phyloP scores from a whole-genome alignment of 768 basidiomycete genomes.

The button mushroom (Agaricus bisporus) region DNA sequence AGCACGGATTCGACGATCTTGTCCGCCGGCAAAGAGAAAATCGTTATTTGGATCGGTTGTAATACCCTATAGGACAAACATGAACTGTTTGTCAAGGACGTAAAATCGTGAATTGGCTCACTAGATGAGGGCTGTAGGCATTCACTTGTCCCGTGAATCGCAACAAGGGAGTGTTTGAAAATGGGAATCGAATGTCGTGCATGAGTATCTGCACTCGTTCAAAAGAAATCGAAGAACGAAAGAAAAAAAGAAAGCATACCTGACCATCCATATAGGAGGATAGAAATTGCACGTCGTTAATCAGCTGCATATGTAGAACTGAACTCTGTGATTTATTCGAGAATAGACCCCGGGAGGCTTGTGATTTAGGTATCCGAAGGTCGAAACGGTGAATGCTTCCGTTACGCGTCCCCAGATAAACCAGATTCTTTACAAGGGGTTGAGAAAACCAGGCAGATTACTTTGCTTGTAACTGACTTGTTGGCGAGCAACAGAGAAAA shows the following conservation, averaged over 20 bases:
- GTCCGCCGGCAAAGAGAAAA: conserved; percentile 64
- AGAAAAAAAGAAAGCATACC: conserved; percentile 23
- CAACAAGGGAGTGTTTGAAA: conserved; percentile 32
- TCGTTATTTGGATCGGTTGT: conserved; percentile 48
- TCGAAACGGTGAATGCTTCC: conserved; percentile 57
- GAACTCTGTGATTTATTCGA: conserved; percentile 30
- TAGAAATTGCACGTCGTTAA: conserved; percentile 48
- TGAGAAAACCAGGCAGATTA: background rate
- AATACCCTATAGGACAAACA: conserved; percentile 42
- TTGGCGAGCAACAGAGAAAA: conserved; percentile 52
- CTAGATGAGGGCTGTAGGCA: conserved; percentile 41
- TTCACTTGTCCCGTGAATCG: conserved; percentile 55
- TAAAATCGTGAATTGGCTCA: conserved; percentile 23
- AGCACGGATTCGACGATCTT: conserved; percentile 55
- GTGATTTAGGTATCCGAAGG: conserved; percentile 32
- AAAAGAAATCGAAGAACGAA: background rate
- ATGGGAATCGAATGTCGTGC: conserved; percentile 55
- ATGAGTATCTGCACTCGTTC: conserved; percentile 40
- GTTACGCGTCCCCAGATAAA: conserved; percentile 57
- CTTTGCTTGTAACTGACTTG: conserved; percentile 28
- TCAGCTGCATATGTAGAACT: conserved; percentile 44
- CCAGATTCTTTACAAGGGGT: conserved; percentile 29
- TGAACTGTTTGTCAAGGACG: background rate
- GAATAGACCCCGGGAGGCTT: conserved; percentile 34
- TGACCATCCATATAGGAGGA: conserved; percentile 54